Percentiles rank a stretch among this genome's conserved stretches.
phyloP scores from a whole-genome alignment of 2,329 filamentous ascomycete genomes.

The Xylariales sp. region DNA sequence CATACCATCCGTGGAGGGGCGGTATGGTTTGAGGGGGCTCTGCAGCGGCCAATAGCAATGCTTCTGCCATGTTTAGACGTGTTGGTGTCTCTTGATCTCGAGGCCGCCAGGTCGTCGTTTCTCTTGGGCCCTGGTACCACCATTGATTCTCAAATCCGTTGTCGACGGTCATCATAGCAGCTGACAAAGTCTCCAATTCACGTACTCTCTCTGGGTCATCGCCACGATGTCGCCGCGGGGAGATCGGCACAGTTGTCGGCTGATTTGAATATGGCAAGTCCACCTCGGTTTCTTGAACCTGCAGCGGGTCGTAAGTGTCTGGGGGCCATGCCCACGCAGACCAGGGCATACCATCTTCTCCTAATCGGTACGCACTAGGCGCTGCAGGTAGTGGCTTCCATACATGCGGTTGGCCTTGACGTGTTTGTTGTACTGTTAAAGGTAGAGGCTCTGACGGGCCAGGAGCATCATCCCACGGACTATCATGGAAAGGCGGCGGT shows the following conservation, averaged over 20 bases:
- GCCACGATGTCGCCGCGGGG: constrained; percentile 13
- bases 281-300: constrained; percentile 16
- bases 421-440: constrained; percentile 15
- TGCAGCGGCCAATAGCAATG: constrained; percentile 16
- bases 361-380: constrained; percentile 36
- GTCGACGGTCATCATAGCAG: constrained; percentile 52
- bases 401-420: constrained; percentile 18
- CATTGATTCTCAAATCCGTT: constrained; percentile 56
- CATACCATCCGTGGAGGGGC: constrained; percentile 9
- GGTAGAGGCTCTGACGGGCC: constrained; percentile 23
- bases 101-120: constrained; percentile 17
- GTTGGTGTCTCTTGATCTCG: constrained; percentile 15
- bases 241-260: constrained; percentile 18
- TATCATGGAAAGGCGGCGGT: constrained; percentile 42
- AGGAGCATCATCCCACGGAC: constrained; percentile 39
- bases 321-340: constrained; percentile 30
- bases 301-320: constrained; percentile 20
- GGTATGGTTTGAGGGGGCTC: constrained; percentile 15
- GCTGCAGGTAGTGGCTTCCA: constrained; percentile 40
- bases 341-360: constrained; percentile 46
- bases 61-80: constrained; percentile 17
- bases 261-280: constrained; percentile 14
- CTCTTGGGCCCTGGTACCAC: constrained; percentile 46
- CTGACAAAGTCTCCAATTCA: constrained; percentile 45
- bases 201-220: constrained; percentile 30